Conservation (phyloP, 1,139 yeast genomes). For the Candida labiduridarum region DNA sequence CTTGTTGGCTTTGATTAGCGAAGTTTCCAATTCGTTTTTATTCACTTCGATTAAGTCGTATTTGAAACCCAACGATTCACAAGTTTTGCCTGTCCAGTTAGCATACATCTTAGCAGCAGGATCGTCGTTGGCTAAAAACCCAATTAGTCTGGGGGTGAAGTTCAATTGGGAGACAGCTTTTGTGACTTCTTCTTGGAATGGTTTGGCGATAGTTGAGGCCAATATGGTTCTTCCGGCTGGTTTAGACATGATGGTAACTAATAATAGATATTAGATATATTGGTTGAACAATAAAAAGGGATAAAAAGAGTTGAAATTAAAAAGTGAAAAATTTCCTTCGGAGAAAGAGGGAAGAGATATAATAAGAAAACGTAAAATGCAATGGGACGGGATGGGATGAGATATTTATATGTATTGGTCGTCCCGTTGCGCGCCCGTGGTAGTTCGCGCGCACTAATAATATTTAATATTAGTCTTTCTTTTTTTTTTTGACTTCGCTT, state of each 20-base stretch:
- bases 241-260: conserved; percentile 16
- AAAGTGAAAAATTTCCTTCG: neutral
- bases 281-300: neutral
- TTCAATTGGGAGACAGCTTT: conserved; percentile 55
- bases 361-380: neutral
- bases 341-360: too few relatives aligned
- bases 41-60: conserved; percentile 75
- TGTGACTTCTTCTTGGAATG: conserved; percentile 72
- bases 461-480: neutral
- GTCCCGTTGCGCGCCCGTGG: neutral
- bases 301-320: neutral
- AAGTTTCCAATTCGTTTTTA: conserved; percentile 84
- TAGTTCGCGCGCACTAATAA: neutral
- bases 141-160: conserved; percentile 75
- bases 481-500: conserved; percentile 1
- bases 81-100: conserved; percentile 91
- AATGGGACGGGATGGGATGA: neutral
- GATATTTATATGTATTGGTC: neutral
- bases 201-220: conserved; percentile 86
- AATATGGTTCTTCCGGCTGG: conserved; percentile 78
- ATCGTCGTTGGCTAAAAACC: conserved; percentile 86
- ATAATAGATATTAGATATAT: neutral
- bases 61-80: conserved; percentile 79
- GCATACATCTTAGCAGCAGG: conserved; percentile 97
- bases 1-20: conserved; percentile 76